Evolutionary conservation across 345 rosid species (phyloP), one percentile per base, ranked within the genome.

Genomic region (Eucalyptus lansdowneana): DNA sequence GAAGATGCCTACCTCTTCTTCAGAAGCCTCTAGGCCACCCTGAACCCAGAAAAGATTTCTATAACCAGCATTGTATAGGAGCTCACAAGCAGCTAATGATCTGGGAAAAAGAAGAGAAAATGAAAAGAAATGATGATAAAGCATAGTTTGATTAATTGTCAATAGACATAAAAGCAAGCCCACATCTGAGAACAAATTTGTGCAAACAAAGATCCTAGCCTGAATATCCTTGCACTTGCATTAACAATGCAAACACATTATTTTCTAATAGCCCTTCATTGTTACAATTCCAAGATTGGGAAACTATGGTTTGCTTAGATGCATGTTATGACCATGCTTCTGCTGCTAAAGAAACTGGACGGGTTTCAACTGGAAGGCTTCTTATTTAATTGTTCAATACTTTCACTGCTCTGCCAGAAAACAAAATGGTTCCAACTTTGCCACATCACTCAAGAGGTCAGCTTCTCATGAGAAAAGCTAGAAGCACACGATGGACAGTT

Each of bases 71-170:
- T n/a, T n/a, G n/a, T n/a, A n/a, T n/a, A n/a, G n/a, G n/a, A n/a
- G n/a, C 90, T 97, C 99, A 37, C 98, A 97, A 86, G 99, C 99
- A 92, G 98, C 99, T 83, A 97, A 92, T 80, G 99, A 97, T 91
- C 99, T 97, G 80, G 24, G 42, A 69, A 69, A 50, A 69, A 31
- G 11, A 69, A 69, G 24, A 31, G 80, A 69, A 95, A 87, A 67
- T 86, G 89, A 89, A 34, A 90, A 90, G 88, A 49, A n/a, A 90
- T 45, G 14, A 86, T 6, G 37, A 34, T 24, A 45, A 19, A 50
- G 42, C 42, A 31, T 50, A n/a, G 60, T 86, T 15, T 8, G 76
- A 67, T 42, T 16, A 86, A 21, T 86, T 29, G 58, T 86, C n/a
- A 9, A 50, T 86, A 34, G 22, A 69, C 44, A 69, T 34, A 69